These are phyloP conservation scores for Calonectria ilicicola DNA, from an alignment of 2,329 filamentous ascomycete genomes.

Conservation along the genomic window DNA sequence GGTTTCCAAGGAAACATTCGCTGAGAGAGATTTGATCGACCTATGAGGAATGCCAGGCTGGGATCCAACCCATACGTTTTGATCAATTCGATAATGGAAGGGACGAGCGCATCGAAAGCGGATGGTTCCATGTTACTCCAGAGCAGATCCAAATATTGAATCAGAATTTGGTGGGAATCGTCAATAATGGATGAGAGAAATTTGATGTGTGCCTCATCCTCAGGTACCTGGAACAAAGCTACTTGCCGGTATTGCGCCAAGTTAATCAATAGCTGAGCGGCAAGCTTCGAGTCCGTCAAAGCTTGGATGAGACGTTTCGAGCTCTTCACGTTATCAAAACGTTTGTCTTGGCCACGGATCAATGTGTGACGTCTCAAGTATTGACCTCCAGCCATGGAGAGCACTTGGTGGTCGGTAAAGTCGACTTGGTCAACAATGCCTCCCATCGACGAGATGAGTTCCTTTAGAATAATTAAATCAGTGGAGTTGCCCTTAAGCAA, in stretches of 20 bases:
- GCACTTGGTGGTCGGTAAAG: conserved; percentile 88
- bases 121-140: conserved; percentile 81
- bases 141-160: conserved; percentile 90
- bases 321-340: conserved; percentile 79
- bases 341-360: conserved; percentile 82
- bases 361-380: conserved; percentile 84
- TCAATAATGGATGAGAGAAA: conserved; percentile 89
- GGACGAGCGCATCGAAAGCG: conserved; percentile 84
- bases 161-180: conserved; percentile 86
- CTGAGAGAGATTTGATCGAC: conserved; percentile 78
- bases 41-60: conserved; percentile 86
- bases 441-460: conserved; percentile 92
- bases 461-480: conserved; percentile 90
- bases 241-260: conserved; percentile 91
- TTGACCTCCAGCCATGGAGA: conserved; percentile 89
- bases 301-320: conserved; percentile 85
- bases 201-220: conserved; percentile 85
- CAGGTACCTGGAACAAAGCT: conserved; percentile 81
- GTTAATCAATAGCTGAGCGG: conserved; percentile 86
- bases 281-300: conserved; percentile 81
- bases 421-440: conserved; percentile 89
- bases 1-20: conserved; percentile 64
- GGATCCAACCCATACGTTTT: conserved; percentile 83
- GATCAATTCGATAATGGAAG: conserved; percentile 79
- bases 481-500: conserved; percentile 86